Conservation (phyloP, 2,329 filamentous ascomycete genomes). For the Nannizziopsis arthrosporioides region DNA sequence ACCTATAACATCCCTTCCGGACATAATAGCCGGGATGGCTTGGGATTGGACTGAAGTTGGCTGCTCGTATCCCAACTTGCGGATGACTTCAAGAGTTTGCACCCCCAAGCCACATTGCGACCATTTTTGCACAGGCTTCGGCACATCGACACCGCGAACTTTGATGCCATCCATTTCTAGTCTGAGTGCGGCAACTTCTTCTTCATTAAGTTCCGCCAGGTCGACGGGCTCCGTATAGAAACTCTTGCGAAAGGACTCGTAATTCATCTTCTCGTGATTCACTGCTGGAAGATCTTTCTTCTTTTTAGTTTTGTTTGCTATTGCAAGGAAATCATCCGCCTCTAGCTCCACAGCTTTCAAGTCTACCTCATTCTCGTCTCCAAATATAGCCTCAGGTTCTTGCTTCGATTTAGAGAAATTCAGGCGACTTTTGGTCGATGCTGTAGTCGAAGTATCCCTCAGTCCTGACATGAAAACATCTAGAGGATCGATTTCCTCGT, state of each 20-base stretch:
- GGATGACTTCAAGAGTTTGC: conserved; percentile 76
- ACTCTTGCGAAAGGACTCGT: conserved; percentile 78
- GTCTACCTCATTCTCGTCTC: conserved; percentile 63
- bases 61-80: conserved; percentile 67
- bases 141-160: conserved; percentile 74
- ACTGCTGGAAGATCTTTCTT: conserved; percentile 90
- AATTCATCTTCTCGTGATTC: conserved; percentile 75
- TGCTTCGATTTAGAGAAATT: conserved; percentile 39
- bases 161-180: conserved; percentile 92
- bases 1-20: conserved; percentile 85
- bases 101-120: conserved; percentile 85
- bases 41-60: conserved; percentile 93
- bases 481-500: conserved; percentile 67
- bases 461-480: conserved; percentile 87
- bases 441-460: conserved; percentile 39
- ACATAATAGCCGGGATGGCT: conserved; percentile 90
- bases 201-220: conserved; percentile 68
- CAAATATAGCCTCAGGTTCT: conserved; percentile 76
- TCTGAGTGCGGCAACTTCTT: conserved; percentile 68
- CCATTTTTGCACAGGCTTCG: conserved; percentile 92
- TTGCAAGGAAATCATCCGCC: conserved; percentile 52
- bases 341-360: conserved; percentile 51
- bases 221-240: conserved; percentile 91
- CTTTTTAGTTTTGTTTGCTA: conserved; percentile 58
- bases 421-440: conserved; percentile 21